Evolutionary conservation across 2,329 filamentous ascomycete genomes (phyloP), one percentile per base, ranked within the genome.

Genomic region (Westerdykella aurantiaca): DNA sequence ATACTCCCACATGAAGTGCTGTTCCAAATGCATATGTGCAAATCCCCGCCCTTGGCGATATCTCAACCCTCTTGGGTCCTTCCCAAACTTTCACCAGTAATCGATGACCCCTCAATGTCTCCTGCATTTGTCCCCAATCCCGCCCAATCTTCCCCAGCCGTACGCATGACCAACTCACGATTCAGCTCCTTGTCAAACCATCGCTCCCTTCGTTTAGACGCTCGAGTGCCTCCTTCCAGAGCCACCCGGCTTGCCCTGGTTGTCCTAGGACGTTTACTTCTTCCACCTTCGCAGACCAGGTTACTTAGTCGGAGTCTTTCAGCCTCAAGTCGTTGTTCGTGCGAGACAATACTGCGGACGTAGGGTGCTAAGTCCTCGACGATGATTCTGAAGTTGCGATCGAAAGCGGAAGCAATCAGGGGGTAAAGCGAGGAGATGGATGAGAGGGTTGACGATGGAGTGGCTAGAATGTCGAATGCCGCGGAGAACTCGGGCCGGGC

Each of bases 321-420:
- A 48, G 80, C 73, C 57, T 88, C 84, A 1, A 93, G 76, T 1
- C 74, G 75, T 16, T 81, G 71, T 55, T 97, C 91, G 59, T 84
- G 86, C 0, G 82, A 75, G 2, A 91, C 82, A 47, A 98, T 97
- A 31, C 78, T 76, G 10, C 94, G 85, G n/a, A 97, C 79, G 63
- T 88, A 97, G 0, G 94, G 93, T 0, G 89, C 90, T 2, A 97
- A 73, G 50, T 98, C 93, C 11, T 83, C 71, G 0, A 79, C 76
- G 25, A 95, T 80, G 16, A 83, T 72, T 0, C 67, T 64, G 55
- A 85, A 70, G 0, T 81, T 81, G 35, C 86, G 80, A 56, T 95
- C 88, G 52, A 95, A 88, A 0, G 85, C 81, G 0, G 87, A 90
- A 0, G 85, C 75, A 29, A 81, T 79, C 1, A 88, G 73, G 35